Conservation (phyloP, 169 alveolate genomes). For the Cryptosporidium felis region DNA sequence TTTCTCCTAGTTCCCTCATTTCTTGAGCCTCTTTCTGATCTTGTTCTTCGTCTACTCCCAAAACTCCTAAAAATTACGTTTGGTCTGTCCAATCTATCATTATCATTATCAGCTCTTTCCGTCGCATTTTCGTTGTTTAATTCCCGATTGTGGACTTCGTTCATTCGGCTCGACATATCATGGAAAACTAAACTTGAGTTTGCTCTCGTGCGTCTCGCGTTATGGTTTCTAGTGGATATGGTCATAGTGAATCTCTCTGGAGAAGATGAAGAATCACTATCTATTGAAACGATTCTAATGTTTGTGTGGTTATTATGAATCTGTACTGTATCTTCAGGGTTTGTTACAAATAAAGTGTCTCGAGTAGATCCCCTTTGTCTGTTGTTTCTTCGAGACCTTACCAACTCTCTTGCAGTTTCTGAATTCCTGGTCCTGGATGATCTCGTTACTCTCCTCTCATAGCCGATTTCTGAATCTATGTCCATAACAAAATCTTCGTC, state of each 20-base stretch:
- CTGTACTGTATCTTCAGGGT: background rate
- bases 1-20: background rate
- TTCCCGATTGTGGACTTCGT: too few species aligned
- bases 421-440: background rate
- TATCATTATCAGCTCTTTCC: background rate
- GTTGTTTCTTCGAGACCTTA: background rate
- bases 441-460: background rate
- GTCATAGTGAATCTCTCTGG: background rate
- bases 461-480: background rate
- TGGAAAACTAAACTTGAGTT: background rate
- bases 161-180: too few species aligned
- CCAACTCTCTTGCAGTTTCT: background rate
- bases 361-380: background rate
- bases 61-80: background rate
- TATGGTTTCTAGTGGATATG: background rate
- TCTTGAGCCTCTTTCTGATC: background rate
- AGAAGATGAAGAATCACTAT: slow-evolving; percentile 23
- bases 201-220: background rate
- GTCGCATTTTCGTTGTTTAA: background rate
- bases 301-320: background rate
- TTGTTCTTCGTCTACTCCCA: background rate
- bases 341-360: too few species aligned
- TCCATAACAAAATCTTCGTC: slow-evolving; percentile 31
- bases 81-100: background rate
- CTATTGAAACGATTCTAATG: background rate